phyloP scores from a whole-genome alignment of 371 early-diverging fungal species.

The Lichtheimia ramosa region DNA sequence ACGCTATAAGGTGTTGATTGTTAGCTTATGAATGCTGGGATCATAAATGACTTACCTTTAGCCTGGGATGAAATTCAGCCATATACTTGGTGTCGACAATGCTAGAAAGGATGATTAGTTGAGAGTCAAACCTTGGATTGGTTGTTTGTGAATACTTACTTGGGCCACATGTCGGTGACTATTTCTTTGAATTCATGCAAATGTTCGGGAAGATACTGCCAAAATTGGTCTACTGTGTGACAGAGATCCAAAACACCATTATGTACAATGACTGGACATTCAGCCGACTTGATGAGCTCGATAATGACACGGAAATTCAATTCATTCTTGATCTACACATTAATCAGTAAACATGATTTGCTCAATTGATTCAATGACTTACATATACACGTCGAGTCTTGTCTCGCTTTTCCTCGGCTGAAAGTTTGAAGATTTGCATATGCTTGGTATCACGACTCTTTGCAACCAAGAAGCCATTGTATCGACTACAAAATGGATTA shows the following conservation, averaged over 20 bases:
- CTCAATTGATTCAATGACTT: background rate
- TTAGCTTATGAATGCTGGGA: background rate
- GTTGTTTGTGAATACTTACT: constrained; percentile 19
- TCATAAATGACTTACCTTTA: constrained; percentile 14
- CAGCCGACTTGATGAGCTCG: constrained; percentile 64
- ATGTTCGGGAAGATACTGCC: constrained; percentile 62
- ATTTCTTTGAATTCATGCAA: constrained; percentile 59
- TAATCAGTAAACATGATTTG: background rate
- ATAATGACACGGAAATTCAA: constrained; percentile 80
- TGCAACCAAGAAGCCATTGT: constrained; percentile 38
- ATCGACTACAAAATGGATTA: constrained; percentile 16
- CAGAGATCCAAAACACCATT: constrained; percentile 80
- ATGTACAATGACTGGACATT: constrained; percentile 82
- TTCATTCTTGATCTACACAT: constrained; percentile 23
- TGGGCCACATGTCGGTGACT: constrained; percentile 52
- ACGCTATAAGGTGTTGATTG: background rate
- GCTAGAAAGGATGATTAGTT: constrained; percentile 7
- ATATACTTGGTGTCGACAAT: constrained; percentile 67
- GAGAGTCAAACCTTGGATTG: background rate
- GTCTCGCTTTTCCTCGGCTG: constrained; percentile 23
- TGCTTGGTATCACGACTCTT: constrained; percentile 31
- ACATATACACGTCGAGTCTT: background rate
- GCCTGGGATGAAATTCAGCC: constrained; percentile 23
- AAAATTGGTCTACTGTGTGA: constrained; percentile 77
- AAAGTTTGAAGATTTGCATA: constrained; percentile 34